A percentile compares a stretch with the other conserved stretches of the same genome.
These are phyloP conservation scores for Pyrenochaeta sp. DNA, from an alignment of 2,329 filamentous ascomycete genomes.

Conservation along the genomic window DNA sequence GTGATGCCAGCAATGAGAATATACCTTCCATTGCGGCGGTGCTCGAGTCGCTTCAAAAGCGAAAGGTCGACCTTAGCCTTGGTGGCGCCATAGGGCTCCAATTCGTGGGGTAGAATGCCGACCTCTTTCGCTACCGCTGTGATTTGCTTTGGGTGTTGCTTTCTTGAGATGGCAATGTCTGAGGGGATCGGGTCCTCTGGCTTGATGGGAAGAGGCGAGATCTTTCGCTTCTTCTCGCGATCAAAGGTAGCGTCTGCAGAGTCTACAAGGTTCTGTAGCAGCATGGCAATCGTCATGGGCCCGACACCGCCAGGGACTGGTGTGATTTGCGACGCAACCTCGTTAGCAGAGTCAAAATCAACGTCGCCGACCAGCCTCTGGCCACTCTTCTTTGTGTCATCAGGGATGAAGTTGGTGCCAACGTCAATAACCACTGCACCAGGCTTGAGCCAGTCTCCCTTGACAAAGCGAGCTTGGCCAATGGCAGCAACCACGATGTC, in stretches of 20 bases:
- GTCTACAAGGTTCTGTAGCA: constrained; percentile 93
- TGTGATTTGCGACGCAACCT: constrained; percentile 92
- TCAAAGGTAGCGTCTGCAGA: constrained; percentile 84
- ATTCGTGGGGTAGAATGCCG: constrained; percentile 85
- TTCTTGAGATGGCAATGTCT: constrained; percentile 89
- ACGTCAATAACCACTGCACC: constrained; percentile 97
- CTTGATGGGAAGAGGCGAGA: constrained; percentile 84
- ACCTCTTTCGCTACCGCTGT: constrained; percentile 84
- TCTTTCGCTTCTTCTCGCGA: constrained; percentile 79
- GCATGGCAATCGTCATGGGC: constrained; percentile 99
- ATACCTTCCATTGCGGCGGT: constrained; percentile 89
- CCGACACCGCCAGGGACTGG: constrained; percentile 96
- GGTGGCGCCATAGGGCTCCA: constrained; percentile 93
- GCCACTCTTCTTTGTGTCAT: constrained; percentile 89
- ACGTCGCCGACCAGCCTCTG: constrained; percentile 94
- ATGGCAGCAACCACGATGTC: constrained; percentile 94
- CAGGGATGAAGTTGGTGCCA: constrained; percentile 93
- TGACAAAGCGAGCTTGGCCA: constrained; percentile 85
- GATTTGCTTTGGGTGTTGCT: constrained; percentile 91
- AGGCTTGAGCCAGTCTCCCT: constrained; percentile 94
- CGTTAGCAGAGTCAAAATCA: constrained; percentile 82
- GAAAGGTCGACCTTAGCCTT: constrained; percentile 94
- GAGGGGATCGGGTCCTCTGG: constrained; percentile 85
- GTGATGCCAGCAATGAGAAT: constrained; percentile 95
- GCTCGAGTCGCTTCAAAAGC: constrained; percentile 81